Percentiles rank a stretch among this genome's conserved stretches.
Conservation (phyloP, 305 asterid genomes). For the Ilex paraguariensis region DNA sequence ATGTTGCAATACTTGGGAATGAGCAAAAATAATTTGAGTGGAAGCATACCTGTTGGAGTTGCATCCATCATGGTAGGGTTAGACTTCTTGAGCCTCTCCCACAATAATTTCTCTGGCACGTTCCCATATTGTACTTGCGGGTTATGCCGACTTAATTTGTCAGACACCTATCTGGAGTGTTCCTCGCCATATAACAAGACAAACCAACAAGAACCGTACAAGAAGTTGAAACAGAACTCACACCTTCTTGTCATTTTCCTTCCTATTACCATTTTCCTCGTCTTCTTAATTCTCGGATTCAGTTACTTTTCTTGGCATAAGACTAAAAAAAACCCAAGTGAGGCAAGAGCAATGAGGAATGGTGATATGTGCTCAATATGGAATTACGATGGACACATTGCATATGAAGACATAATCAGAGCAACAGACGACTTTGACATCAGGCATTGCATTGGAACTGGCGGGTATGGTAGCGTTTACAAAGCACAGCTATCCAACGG, state of each 20-base stretch:
- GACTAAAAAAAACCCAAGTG: too few species aligned
- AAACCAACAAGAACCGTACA: too few species aligned
- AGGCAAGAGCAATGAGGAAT: background rate
- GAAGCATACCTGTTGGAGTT: too few species aligned
- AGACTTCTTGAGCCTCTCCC: too few species aligned
- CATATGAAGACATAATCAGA: conserved; percentile 11
- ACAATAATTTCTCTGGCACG: background rate
- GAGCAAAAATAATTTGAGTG: too few species aligned
- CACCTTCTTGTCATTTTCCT: too few species aligned
- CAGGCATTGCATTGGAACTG: conserved; percentile 17
- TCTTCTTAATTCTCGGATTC: background rate
- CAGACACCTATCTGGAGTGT: background rate
- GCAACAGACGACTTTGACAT: conserved; percentile 20
- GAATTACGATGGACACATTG: conserved; percentile 11
- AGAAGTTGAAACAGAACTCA: too few species aligned
- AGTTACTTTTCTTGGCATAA: too few species aligned
- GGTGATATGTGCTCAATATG: background rate
- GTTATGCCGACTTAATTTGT: too few species aligned
- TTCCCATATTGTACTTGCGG: background rate
- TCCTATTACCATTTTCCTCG: background rate
- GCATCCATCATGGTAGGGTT: too few species aligned
- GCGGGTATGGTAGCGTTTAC: conserved; percentile 18
- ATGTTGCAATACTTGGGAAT: too few species aligned
- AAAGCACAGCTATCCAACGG: conserved; percentile 10
- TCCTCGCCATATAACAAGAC: background rate